Evolutionary conservation across 352 stramenopile species (phyloP).

Genomic region (Globisporangium polare): DNA sequence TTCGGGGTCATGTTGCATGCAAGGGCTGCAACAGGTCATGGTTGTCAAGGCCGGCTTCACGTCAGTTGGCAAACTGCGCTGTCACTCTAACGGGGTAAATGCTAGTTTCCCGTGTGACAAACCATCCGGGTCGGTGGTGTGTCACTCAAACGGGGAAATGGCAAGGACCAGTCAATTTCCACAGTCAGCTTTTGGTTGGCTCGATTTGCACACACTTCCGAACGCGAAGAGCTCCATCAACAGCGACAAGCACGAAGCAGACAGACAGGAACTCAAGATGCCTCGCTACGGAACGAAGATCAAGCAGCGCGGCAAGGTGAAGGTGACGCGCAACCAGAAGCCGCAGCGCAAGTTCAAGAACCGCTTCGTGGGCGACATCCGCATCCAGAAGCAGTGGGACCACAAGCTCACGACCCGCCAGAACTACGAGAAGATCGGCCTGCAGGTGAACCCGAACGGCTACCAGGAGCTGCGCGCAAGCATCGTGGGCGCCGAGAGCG

Average conservation of each 20-base stretch:
- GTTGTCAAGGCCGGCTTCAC: neutral
- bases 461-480: conserved; percentile 43
- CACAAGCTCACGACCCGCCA: conserved; percentile 77
- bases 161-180: conserved; percentile 7
- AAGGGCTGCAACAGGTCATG: no score
- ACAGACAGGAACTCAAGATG: conserved; percentile 26
- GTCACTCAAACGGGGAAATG: neutral
- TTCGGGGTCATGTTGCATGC: no score
- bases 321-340: conserved; percentile 66
- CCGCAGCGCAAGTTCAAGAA: conserved; percentile 71
- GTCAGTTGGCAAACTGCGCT: no score
- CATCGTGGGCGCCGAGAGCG: conserved; percentile 38
- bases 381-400: conserved; percentile 71
- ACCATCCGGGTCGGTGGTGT: neutral
- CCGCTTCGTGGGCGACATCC: conserved; percentile 65
- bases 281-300: conserved; percentile 45
- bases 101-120: neutral
- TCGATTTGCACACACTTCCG: conserved; percentile 2
- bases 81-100: neutral
- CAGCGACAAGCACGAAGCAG: neutral
- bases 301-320: conserved; percentile 65
- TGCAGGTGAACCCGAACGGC: conserved; percentile 66
- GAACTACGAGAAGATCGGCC: conserved; percentile 75
- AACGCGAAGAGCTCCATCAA: conserved; percentile 4
- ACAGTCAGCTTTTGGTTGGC: conserved; percentile 8